Evolutionary conservation across 2,329 filamentous ascomycete species (phyloP).

Genomic region (Claviceps paspali): DNA sequence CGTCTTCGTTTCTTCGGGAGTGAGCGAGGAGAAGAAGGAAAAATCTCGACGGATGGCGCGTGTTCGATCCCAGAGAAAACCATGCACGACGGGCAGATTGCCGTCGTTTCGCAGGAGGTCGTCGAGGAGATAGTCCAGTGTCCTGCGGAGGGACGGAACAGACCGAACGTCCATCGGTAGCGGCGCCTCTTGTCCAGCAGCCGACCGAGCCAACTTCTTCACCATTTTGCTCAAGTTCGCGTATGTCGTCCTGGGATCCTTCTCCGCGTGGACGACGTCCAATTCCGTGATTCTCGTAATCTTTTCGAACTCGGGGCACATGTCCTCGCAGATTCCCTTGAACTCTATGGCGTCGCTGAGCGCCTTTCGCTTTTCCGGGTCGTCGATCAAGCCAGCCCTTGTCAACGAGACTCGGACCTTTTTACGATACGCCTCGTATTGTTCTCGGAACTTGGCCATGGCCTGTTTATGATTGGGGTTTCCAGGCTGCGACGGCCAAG

Average conservation of each 20-base stretch:
- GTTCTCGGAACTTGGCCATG: conserved; percentile 39
- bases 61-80: conserved; percentile 54
- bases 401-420: conserved; percentile 42
- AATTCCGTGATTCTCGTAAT: conserved; percentile 46
- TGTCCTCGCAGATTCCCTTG: conserved; percentile 52
- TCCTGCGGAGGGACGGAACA: conserved; percentile 38
- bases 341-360: conserved; percentile 51
- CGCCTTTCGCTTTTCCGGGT: conserved; percentile 46
- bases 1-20: conserved; percentile 37
- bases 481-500: conserved; percentile 40
- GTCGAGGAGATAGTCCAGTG: conserved; percentile 48
- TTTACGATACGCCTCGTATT: conserved; percentile 40
- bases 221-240: conserved; percentile 42
- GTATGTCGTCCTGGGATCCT: conserved; percentile 27
- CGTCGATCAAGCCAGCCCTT: conserved; percentile 45
- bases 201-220: conserved; percentile 51
- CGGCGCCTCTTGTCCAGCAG: conserved; percentile 52
- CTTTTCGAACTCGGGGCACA: conserved; percentile 55
- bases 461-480: conserved; percentile 32
- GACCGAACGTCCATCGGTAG: conserved; percentile 54
- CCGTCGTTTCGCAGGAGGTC: conserved; percentile 39
- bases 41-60: conserved; percentile 54
- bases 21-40: conserved; percentile 49
- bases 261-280: conserved; percentile 42
- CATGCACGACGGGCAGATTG: conserved; percentile 40